Evolutionary conservation across 2,329 filamentous ascomycete species (phyloP).

Genomic region (Stagonosporopsis rhizophila): DNA sequence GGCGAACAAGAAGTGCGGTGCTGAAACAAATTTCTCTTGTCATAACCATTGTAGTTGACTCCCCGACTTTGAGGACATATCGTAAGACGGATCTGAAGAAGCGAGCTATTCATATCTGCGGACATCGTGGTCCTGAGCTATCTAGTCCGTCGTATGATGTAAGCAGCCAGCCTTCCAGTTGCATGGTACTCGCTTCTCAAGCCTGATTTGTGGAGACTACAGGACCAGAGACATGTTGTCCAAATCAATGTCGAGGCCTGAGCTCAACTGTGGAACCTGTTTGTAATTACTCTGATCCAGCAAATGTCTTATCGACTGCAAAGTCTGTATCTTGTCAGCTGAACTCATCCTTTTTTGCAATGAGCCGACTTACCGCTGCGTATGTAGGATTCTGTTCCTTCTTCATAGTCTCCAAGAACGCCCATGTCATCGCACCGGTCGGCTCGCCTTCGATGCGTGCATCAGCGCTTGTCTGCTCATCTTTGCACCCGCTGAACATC

Average conservation of each 20-base stretch:
- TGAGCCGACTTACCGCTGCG: constrained; percentile 43
- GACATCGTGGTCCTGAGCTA: neutral
- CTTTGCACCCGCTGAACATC: constrained; percentile 60
- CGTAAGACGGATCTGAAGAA: too few species aligned
- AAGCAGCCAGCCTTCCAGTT: neutral
- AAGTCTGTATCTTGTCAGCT: constrained; percentile 28
- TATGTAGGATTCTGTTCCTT: constrained; percentile 48
- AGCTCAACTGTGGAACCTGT: constrained; percentile 55
- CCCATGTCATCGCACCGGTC: constrained; percentile 58
- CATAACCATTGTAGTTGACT: neutral
- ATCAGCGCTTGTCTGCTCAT: constrained; percentile 61
- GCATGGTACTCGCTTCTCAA: neutral
- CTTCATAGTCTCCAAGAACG: constrained; percentile 56
- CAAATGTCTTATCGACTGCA: constrained; percentile 50
- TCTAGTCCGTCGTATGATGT: neutral
- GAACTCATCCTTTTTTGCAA: neutral
- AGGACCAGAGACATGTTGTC: constrained; percentile 43
- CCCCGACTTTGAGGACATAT: neutral
- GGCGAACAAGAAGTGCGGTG: neutral
- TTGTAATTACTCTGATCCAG: constrained; percentile 51
- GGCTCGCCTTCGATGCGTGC: constrained; percentile 54
- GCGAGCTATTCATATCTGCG: neutral
- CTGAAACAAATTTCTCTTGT: neutral
- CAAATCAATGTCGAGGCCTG: constrained; percentile 53
- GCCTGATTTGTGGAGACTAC: constrained; percentile 6